Evolutionary conservation across 2,329 filamentous ascomycete species (phyloP), one percentile per base, ranked within the genome.

Genomic region (Cercospora zeae-maydis): DNA sequence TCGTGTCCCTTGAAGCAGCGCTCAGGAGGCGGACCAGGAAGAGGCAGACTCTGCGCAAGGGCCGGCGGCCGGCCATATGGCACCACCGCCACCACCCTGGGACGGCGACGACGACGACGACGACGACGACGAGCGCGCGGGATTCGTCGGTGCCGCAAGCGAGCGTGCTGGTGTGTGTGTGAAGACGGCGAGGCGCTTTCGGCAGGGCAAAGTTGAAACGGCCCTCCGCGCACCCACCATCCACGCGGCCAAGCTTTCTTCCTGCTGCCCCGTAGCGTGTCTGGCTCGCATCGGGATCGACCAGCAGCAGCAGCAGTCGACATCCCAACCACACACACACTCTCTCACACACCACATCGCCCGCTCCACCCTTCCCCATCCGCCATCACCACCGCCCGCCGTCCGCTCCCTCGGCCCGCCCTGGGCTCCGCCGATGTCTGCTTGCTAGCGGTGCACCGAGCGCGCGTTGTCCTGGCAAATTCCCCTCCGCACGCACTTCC

Each of bases 11-110:
- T 31, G 34, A 31, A 57, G 45, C 57, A 53, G 47, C 45, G 16
- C 45, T 59, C 57, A 59, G 57, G 57, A 59, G 57, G 45, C 47
- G 45, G 30, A 52, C 57, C 57, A 52, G 57, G 57, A 52, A 42
- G 57, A 42, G 19, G 37, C 52, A 55, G 36, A 55, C 36, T 55
- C 31, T 58, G 39, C 30, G 56, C 56, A 58, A 58, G 56, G 56
- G 42, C 21, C 21, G 42, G 42, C 42, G n/a, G 27, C 21, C 11
- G 47, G 24, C 13, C 14, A 3, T 9, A 16, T 52, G 27, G 27
- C 49, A 52, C 13, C 47, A 52, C n/a, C 49, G 30, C 27, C 27
- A 52, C 24, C 31, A 31, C 14, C 49, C 14, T 24, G 8, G 11
- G 30, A 13, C 19, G 24, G 24, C 24, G 24, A 27, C 24, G 24